Evolutionary conservation across 768 basidiomycete species (phyloP), one percentile per base, ranked within the genome.

Genomic region (Russula earlei): DNA sequence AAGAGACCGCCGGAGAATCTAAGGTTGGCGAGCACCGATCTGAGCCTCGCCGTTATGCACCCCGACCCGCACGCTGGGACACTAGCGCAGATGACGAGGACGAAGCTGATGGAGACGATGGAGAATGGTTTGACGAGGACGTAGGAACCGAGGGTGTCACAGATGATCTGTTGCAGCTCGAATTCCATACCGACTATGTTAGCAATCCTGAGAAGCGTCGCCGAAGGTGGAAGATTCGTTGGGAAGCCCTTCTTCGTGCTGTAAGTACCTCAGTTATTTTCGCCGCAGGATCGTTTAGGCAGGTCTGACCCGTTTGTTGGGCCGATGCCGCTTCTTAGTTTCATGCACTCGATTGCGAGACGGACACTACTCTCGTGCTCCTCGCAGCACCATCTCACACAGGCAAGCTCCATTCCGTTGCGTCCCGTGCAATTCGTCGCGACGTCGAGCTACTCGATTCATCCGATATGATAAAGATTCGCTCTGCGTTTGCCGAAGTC

Each of bases 1-100:
- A 90, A 66, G 86, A 87, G 68, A 88, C 84, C 1, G 85, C 86
- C 0, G 87, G 85, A 0, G 87, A 87, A 64, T 79, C 71, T 6
- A 66, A 64, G 17, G 65, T 63, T 25, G 65, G 62, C 24, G 64
- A 64, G 31, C 62, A 55, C n/a, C 64, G 52, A 38, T 52, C 51
- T 44, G 62, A 36, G 14, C 73, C 24, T 60, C 62, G 15, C 53
- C 44, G n/a, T n/a, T 52, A 44, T 31, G 56, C 52, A 42, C 53
- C 20, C 38, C 49, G 56, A 45, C 27, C 54, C 37, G 24, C 66
- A 55, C 29, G 72, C 69, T 54, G 71, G 71, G 9, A 69, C 67
- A 17, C 65, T 67, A 15, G 75, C 75, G 40, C 75, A 76, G 71
- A 73, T 5, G 70, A 66, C 17, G 72, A 70, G 58, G 68, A 67